A percentile compares a stretch with the other conserved stretches of the same genome.
Conservation (phyloP, 2,329 filamentous ascomycete species). For the Talaromyces sp. region DNA sequence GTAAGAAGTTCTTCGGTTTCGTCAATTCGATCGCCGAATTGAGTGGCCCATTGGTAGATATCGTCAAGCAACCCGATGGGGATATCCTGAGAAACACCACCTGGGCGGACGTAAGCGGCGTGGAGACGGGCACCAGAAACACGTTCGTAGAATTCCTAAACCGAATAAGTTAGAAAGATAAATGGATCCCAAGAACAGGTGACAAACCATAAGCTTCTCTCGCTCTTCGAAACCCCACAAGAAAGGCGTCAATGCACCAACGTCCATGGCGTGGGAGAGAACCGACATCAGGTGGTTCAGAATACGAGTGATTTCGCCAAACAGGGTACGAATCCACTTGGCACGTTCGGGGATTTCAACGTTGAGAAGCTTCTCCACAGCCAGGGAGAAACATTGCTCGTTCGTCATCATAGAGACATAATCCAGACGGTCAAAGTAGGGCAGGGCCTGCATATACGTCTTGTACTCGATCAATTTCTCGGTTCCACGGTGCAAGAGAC, state of each 20-base stretch:
- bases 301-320: constrained; percentile 89
- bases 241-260: constrained; percentile 95
- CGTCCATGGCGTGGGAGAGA: constrained; percentile 96
- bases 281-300: constrained; percentile 98
- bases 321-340: constrained; percentile 95
- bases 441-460: constrained; percentile 95
- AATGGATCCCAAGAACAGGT: constrained; percentile 3
- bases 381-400: constrained; percentile 93
- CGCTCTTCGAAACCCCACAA: constrained; percentile 99
- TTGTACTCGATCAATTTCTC: constrained; percentile 99
- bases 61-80: constrained; percentile 92
- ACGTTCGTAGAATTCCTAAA: constrained; percentile 97
- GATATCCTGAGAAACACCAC: constrained; percentile 93
- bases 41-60: constrained; percentile 99
- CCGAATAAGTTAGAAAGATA: constrained; percentile 16
- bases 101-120: constrained; percentile 92
- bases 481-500: constrained; percentile 90
- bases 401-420: constrained; percentile 99
- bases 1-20: constrained; percentile 98
- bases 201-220: constrained; percentile 95
- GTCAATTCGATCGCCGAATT: constrained; percentile 97
- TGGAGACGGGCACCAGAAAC: constrained; percentile 97
- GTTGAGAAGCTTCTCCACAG: constrained; percentile 96
- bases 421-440: constrained; percentile 97
- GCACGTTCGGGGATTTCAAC: constrained; percentile 91